These are phyloP conservation scores for Spinacia oleracea DNA, from an alignment of 179 eudicot species.

Conservation along the genomic window DNA sequence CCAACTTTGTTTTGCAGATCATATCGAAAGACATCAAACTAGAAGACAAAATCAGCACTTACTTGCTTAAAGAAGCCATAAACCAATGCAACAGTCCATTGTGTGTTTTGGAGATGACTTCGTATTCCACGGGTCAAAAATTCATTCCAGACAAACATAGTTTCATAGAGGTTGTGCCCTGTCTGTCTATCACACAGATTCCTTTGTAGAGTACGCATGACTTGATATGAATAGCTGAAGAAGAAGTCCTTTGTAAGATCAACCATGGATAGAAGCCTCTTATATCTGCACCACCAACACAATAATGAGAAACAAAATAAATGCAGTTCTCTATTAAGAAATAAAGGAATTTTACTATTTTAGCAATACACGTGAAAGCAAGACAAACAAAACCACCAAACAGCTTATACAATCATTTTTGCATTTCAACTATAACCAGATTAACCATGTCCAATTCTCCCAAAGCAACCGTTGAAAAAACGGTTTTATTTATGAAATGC, in stretches of 20 bases:
- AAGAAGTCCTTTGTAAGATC: conserved; percentile 98
- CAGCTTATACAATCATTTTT: not conserved
- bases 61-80: conserved; percentile 94
- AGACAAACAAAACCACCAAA: not conserved
- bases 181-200: conserved; percentile 58
- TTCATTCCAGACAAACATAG: conserved; percentile 99
- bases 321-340: conserved; percentile 6
- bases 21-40: conserved; percentile 1
- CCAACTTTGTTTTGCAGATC: conserved; percentile 4
- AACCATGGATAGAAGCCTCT: conserved; percentile 85
- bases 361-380: not conserved
- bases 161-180: conserved; percentile 64
- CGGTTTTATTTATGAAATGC: too few relatives aligned
- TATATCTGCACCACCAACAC: conserved; percentile 59
- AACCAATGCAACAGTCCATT: conserved; percentile 94
- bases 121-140: conserved; percentile 83
- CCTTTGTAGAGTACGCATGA: conserved; percentile 90
- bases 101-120: conserved; percentile 62
- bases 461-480: too few relatives aligned
- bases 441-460: too few relatives aligned
- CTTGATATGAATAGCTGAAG: conserved; percentile 91
- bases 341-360: not conserved
- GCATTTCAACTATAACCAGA: too few relatives aligned
- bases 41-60: conserved; percentile 15
- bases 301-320: conserved; percentile 17